Evolutionary conservation across 106 monocot species (phyloP).

Genomic region (Apostasia ramifera): DNA sequence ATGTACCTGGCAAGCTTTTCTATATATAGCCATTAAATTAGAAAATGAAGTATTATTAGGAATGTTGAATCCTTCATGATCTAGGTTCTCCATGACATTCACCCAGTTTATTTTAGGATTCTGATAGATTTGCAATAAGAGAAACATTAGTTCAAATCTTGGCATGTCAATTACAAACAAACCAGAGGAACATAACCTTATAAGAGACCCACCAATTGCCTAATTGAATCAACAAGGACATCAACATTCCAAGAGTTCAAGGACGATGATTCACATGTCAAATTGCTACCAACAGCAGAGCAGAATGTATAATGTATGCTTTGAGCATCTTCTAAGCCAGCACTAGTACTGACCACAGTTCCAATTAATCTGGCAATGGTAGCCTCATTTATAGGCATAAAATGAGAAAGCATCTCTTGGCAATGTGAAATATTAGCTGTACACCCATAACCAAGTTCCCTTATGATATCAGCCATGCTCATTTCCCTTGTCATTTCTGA

Average conservation of each 20-base stretch:
- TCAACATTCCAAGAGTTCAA: constrained; percentile 76
- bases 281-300: constrained; percentile 47
- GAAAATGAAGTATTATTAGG: constrained; percentile 74
- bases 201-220: constrained; percentile 59
- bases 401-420: constrained; percentile 71
- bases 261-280: constrained; percentile 36
- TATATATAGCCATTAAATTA: constrained; percentile 75
- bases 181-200: background rate
- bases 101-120: constrained; percentile 83
- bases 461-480: constrained; percentile 71
- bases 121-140: constrained; percentile 18
- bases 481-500: constrained; percentile 78
- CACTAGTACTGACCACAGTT: constrained; percentile 42
- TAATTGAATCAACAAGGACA: constrained; percentile 84
- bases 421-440: constrained; percentile 52
- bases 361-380: constrained; percentile 72
- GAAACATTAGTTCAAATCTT: constrained; percentile 1
- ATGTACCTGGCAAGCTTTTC: constrained; percentile 59
- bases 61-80: constrained; percentile 81
- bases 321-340: constrained; percentile 60
- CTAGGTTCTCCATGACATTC: constrained; percentile 67
- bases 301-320: constrained; percentile 51
- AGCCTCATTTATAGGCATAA: constrained; percentile 70
- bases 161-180: background rate
- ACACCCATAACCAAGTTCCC: constrained; percentile 90